Evolutionary conservation across 768 basidiomycete species (phyloP).

Genomic region (Artomyces pyxidatus): DNA sequence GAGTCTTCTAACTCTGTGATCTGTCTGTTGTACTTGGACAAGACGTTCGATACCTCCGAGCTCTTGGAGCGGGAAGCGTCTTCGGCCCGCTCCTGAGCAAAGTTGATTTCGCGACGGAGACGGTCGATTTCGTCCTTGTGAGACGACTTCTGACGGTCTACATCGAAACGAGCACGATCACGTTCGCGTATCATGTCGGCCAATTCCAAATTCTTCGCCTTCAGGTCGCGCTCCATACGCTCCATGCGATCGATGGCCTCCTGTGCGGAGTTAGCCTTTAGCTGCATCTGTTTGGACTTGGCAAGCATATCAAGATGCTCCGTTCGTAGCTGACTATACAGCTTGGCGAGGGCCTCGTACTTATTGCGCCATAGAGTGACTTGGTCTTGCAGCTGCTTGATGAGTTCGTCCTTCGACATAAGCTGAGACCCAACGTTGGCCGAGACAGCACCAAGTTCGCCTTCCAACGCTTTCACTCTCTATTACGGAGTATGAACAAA

Average conservation of each 20-base stretch:
- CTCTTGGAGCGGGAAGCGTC: slow-evolving; percentile 88
- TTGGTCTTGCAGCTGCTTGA: slow-evolving; percentile 93
- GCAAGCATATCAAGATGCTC: slow-evolving; percentile 96
- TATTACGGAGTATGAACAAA: slow-evolving; percentile 23
- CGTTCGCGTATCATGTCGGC: slow-evolving; percentile 99
- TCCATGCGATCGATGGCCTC: slow-evolving; percentile 99
- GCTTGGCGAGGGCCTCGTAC: slow-evolving; percentile 95
- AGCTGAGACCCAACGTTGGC: slow-evolving; percentile 80
- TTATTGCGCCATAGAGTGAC: slow-evolving; percentile 97
- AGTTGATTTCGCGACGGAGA: slow-evolving; percentile 82
- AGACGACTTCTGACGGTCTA: slow-evolving; percentile 86
- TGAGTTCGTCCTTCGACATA: slow-evolving; percentile 88
- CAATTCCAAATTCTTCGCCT: slow-evolving; percentile 96
- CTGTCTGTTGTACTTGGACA: slow-evolving; percentile 93
- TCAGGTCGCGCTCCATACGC: slow-evolving; percentile 95
- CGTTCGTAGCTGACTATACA: slow-evolving; percentile 95
- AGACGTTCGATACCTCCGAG: slow-evolving; percentile 81
- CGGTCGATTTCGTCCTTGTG: slow-evolving; percentile 96
- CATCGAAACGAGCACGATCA: slow-evolving; percentile 90
- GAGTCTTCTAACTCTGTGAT: slow-evolving; percentile 95
- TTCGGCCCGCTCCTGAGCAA: slow-evolving; percentile 97
- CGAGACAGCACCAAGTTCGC: slow-evolving; percentile 69
- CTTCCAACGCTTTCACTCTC: slow-evolving; percentile 94
- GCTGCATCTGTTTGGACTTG: slow-evolving; percentile 95
- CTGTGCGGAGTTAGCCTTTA: slow-evolving; percentile 97